A percentile compares a stretch with the other conserved stretches of the same genome.
Evolutionary conservation across 1,139 yeast genomes (phyloP).

Genomic region (Wickerhamomyces sp.): DNA sequence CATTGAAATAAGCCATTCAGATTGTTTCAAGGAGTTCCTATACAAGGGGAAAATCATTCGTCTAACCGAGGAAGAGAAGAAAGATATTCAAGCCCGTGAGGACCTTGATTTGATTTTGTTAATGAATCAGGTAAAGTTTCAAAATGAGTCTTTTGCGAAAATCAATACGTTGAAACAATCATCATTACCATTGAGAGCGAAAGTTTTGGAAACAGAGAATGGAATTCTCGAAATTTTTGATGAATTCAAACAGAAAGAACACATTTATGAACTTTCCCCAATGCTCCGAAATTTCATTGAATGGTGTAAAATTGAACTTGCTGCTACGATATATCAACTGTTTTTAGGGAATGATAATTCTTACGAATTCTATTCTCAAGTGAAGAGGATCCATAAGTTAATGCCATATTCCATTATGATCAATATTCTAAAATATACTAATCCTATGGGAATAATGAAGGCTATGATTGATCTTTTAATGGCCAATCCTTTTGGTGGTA

Average conservation of each 20-base stretch:
- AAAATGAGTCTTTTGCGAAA: constrained; percentile 50
- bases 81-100: constrained; percentile 54
- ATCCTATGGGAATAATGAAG: constrained; percentile 80
- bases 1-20: constrained; percentile 52
- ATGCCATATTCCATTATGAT: constrained; percentile 76
- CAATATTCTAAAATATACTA: constrained; percentile 73
- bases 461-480: constrained; percentile 73
- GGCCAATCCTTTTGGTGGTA: constrained; percentile 71
- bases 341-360: constrained; percentile 80
- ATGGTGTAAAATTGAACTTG: constrained; percentile 77
- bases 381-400: constrained; percentile 62
- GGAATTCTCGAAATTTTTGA: constrained; percentile 25
- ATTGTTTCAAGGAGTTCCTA: constrained; percentile 50
- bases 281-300: constrained; percentile 66
- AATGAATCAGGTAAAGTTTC: constrained; percentile 69
- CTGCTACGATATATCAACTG: constrained; percentile 76
- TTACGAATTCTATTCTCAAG: constrained; percentile 64
- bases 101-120: constrained; percentile 57
- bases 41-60: constrained; percentile 32
- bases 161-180: constrained; percentile 29
- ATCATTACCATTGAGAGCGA: constrained; percentile 28
- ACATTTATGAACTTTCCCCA: constrained; percentile 62
- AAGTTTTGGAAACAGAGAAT: constrained; percentile 28
- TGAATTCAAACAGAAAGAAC: constrained; percentile 55
- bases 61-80: constrained; percentile 37